These are phyloP conservation scores for Schwanniomyces occidentalis DNA, from an alignment of 805 yeast species.

Conservation along the genomic window DNA sequence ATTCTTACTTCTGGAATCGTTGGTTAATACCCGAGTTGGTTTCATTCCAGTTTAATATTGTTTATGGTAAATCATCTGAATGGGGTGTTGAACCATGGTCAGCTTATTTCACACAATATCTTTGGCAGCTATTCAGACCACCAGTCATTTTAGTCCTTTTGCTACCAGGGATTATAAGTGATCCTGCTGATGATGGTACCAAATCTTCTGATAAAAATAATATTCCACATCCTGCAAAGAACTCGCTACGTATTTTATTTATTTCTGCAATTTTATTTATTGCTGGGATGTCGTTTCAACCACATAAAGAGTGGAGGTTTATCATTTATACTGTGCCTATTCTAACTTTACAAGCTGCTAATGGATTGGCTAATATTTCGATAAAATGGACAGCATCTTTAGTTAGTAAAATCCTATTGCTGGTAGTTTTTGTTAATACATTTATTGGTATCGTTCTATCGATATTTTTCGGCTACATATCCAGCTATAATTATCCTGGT, in stretches of 20 bases:
- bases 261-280: conserved; percentile 57
- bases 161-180: conserved; percentile 43
- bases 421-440: conserved; percentile 23
- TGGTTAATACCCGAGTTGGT: conserved; percentile 70
- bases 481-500: conserved; percentile 85
- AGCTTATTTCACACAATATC: conserved; percentile 62
- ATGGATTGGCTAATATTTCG: conserved; percentile 47
- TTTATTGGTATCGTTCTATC: conserved; percentile 39
- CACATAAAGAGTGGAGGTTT: conserved; percentile 95
- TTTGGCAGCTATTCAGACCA: conserved; percentile 38
- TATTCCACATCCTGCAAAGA: conserved; percentile 28
- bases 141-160: conserved; percentile 44
- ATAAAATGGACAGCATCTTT: conserved; percentile 16
- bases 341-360: conserved; percentile 62
- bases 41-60: conserved; percentile 71
- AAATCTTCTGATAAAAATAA: conserved; percentile 16
- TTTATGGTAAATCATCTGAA: conserved; percentile 67
- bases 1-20: conserved; percentile 74
- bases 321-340: conserved; percentile 75
- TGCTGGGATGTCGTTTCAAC: conserved; percentile 70
- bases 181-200: conserved; percentile 23
- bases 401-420: conserved; percentile 27
- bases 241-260: conserved; percentile 46
- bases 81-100: conserved; percentile 86
- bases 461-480: conserved; percentile 54